These are phyloP conservation scores for Wallemia mellicola DNA, from an alignment of 1,284 basidiomycete genomes.

Conservation along the genomic window DNA sequence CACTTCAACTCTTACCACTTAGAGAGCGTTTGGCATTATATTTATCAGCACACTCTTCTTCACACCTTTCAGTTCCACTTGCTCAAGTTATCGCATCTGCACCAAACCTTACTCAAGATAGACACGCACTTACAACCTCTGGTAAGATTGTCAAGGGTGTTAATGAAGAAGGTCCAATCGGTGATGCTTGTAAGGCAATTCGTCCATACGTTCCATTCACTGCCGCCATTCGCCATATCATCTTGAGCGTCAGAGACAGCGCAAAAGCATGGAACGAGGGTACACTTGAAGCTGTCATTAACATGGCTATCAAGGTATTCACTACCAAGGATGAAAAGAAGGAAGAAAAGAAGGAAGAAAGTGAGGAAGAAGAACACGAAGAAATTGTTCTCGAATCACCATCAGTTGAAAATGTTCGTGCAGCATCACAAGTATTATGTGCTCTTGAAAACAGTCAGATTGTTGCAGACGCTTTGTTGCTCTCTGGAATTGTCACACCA, in stretches of 20 bases:
- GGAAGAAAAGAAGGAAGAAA: not conserved
- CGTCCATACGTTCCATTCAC: constrained; percentile 3
- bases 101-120: not conserved
- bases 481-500: not conserved
- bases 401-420: not conserved
- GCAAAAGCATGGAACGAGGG: constrained; percentile 3
- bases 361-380: not conserved
- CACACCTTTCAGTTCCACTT: not conserved
- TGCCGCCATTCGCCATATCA: constrained; percentile 5
- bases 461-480: not conserved
- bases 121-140: not conserved
- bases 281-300: constrained; percentile 3
- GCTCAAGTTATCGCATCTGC: constrained; percentile 1
- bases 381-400: not conserved
- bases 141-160: not conserved
- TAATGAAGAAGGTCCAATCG: not conserved
- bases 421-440: not conserved
- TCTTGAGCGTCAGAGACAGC: not conserved
- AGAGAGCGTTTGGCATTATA: not conserved
- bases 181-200: not conserved
- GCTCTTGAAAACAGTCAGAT: not conserved
- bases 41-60: not conserved
- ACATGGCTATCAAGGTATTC: not conserved
- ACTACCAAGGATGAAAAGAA: not conserved
- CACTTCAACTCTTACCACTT: not conserved